phyloP scores from a whole-genome alignment of 345 rosid species.

The Brassica rapa region DNA sequence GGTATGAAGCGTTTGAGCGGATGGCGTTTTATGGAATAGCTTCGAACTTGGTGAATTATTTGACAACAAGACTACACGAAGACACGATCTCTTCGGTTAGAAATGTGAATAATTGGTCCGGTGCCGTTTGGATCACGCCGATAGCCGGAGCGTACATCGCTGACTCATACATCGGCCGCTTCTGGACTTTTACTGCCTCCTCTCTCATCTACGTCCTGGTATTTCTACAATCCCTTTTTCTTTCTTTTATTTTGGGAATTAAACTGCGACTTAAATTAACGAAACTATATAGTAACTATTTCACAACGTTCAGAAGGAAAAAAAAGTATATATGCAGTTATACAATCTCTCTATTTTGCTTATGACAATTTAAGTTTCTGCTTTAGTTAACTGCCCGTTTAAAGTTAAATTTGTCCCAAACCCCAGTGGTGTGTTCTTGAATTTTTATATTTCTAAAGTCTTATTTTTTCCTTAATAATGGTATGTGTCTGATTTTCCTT shows the following conservation, averaged over 20 bases:
- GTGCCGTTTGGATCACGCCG: constrained; percentile 92
- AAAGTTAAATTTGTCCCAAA: background rate
- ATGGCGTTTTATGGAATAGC: constrained; percentile 93
- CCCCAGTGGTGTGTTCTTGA: background rate
- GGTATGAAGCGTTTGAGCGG: constrained; percentile 92
- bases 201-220: constrained; percentile 83
- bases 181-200: constrained; percentile 85
- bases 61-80: constrained; percentile 82
- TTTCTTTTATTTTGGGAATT: background rate
- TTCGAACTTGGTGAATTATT: constrained; percentile 75
- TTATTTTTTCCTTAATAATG: background rate
- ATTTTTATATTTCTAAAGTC: background rate
- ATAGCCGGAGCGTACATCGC: constrained; percentile 88
- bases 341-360: background rate
- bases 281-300: background rate
- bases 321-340: background rate
- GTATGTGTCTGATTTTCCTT: background rate
- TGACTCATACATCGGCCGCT: constrained; percentile 85
- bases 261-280: background rate
- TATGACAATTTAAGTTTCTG: background rate
- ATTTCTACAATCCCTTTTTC: background rate
- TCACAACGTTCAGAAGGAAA: background rate
- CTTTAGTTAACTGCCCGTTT: background rate
- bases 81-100: constrained; percentile 81
- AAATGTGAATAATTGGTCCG: constrained; percentile 93